phyloP scores from a whole-genome alignment of 257 asterid genomes.

The Ilex aquifolium region DNA sequence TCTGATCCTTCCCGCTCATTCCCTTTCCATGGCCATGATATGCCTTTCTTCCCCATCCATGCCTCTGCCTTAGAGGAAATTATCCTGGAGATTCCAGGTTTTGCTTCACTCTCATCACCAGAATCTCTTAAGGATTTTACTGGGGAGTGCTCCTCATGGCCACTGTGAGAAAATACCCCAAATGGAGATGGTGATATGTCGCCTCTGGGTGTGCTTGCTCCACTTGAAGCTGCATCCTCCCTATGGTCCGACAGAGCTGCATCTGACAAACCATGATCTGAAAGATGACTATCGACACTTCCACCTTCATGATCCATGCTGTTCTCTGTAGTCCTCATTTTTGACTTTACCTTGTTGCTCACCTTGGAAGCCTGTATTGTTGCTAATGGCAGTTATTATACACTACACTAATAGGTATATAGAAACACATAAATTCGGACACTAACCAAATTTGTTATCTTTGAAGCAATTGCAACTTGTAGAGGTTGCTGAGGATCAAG shows the following conservation, averaged over 20 bases:
- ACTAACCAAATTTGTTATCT: conserved; percentile 76
- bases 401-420: conserved; percentile 4
- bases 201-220: conserved; percentile 82
- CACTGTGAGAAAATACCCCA: conserved; percentile 52
- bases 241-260: conserved; percentile 38
- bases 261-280: conserved; percentile 51
- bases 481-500: conserved; percentile 82
- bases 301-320: conserved; percentile 57
- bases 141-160: conserved; percentile 32
- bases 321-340: conserved; percentile 60
- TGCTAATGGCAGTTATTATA: conserved; percentile 28
- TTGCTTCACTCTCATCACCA: conserved; percentile 68
- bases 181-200: conserved; percentile 59
- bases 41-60: conserved; percentile 61
- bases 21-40: conserved; percentile 86
- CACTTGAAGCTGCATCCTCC: conserved; percentile 89
- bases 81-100: conserved; percentile 62
- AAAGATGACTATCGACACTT: conserved; percentile 52
- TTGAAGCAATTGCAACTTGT: conserved; percentile 83
- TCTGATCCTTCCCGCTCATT: conserved; percentile 61
- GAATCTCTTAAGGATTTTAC: conserved; percentile 46
- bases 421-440: conserved; percentile 5
- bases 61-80: conserved; percentile 81
- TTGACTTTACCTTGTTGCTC: conserved; percentile 82
- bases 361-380: conserved; percentile 66